These are phyloP conservation scores for Blastomyces parvus DNA, from an alignment of 2,329 filamentous ascomycete species.

Conservation along the genomic window DNA sequence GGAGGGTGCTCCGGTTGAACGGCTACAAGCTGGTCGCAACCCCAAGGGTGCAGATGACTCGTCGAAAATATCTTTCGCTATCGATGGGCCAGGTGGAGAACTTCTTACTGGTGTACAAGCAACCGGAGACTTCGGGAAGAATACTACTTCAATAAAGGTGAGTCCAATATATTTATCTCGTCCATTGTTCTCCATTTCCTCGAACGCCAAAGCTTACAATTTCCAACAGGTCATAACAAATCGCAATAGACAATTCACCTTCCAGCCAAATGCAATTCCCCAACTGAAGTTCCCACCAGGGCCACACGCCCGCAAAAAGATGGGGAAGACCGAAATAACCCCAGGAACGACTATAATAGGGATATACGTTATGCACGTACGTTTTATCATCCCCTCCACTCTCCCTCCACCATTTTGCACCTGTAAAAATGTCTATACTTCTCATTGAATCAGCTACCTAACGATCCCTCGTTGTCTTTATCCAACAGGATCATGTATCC, in stretches of 20 bases:
- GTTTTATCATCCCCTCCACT: conserved; percentile 11
- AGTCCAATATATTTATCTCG: neutral
- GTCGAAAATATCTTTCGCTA: conserved; percentile 15
- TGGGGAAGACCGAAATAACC: conserved; percentile 12
- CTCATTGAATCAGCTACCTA: neutral
- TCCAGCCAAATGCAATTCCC: conserved; percentile 17
- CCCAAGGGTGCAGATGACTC: conserved; percentile 9
- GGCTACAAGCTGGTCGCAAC: conserved; percentile 11
- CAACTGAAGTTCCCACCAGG: conserved; percentile 13
- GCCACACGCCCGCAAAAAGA: conserved; percentile 10
- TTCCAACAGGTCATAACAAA: conserved; percentile 16
- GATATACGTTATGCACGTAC: conserved; percentile 19
- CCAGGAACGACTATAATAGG: conserved; percentile 17
- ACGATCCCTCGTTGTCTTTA: neutral
- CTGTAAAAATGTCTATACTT: neutral
- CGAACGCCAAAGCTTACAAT: neutral
- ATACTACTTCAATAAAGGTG: neutral
- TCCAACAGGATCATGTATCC: conserved; percentile 7
- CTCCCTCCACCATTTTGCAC: no score
- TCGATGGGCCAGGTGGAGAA: conserved; percentile 18
- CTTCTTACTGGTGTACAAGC: conserved; percentile 14
- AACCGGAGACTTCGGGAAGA: conserved; percentile 11
- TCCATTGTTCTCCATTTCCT: neutral
- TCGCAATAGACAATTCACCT: conserved; percentile 13
- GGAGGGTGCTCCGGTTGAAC: conserved; percentile 9